These are phyloP conservation scores for Setaria viridis DNA, from an alignment of 202 grass and related monocot genomes.

Conservation along the genomic window DNA sequence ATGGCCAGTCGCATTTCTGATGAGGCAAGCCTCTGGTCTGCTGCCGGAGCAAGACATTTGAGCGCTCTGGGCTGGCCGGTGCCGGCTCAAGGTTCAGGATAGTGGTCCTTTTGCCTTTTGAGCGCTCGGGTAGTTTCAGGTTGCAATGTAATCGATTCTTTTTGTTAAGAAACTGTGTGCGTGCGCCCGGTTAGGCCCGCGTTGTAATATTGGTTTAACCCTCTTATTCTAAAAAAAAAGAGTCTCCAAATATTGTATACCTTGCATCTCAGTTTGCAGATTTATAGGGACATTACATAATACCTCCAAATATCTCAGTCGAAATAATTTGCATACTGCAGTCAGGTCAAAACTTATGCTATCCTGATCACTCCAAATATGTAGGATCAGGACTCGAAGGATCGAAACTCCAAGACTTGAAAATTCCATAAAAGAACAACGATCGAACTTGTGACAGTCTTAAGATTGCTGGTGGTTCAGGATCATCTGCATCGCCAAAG, in stretches of 20 bases:
- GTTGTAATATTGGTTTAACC: too few relatives aligned
- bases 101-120: too few relatives aligned
- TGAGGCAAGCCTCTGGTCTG: too few relatives aligned
- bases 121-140: too few relatives aligned
- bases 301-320: constrained; percentile 16
- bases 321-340: background rate
- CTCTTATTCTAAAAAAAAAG: too few relatives aligned
- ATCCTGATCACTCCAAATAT: background rate
- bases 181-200: too few relatives aligned
- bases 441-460: constrained; percentile 37
- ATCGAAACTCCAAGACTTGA: background rate
- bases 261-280: background rate
- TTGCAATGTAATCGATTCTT: too few relatives aligned
- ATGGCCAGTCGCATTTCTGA: too few relatives aligned
- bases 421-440: constrained; percentile 11
- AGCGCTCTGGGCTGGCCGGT: too few relatives aligned
- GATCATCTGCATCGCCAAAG: background rate
- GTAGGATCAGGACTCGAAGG: constrained; percentile 26
- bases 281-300: background rate
- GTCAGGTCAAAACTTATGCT: background rate
- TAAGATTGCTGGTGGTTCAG: background rate
- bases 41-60: too few relatives aligned
- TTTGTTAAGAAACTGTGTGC: too few relatives aligned
- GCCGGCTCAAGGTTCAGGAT: too few relatives aligned
- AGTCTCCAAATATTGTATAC: constrained; percentile 15